Evolutionary conservation across 257 asterid species (phyloP), one percentile per base, ranked within the genome.

Genomic region (Dorcoceras hygrometricum): DNA sequence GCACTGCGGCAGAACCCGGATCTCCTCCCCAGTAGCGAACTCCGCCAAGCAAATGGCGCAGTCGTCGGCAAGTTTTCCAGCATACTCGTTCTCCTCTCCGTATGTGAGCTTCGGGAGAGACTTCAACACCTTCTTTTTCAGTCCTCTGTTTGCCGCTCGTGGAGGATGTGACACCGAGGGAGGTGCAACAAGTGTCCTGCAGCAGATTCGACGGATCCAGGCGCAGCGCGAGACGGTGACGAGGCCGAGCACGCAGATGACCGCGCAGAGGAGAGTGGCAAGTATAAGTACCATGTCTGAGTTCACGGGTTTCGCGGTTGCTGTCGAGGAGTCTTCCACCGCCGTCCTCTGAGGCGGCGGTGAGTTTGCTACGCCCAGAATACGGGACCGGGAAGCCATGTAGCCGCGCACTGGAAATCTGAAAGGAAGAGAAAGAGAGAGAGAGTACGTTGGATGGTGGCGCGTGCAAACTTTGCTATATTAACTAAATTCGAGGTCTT

Each of bases 1-100:
- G 50, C 88, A 83, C 78, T 73, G 83, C 61, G 88, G 88, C 78
- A 83, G 71, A 66, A 83, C 77, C 10, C 88, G 80, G 70, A 83
- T 69, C 63, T 83, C 88, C 27, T 83, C 88, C 0, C 88, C 88
- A 55, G 78, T 59, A 24, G 75, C 78, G 74, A 80, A 83, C 55
- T 83, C 85, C 69, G 85, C 56, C 65, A 82, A 76, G 75, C 88
- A 82, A 73, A 82, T 82, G 62, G 85, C 81, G 75, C 88, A 82
- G 46, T 82, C 85, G 64, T 82, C 85, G 64, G 79, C 59, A 57
- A 75, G 74, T 57, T 73, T 77, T 48, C 54, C 85, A 0, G 67
- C 43, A 27, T 58, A 70, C 3, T 70, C 79, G 54, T 56, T 59
- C 34, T 50, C 73, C 11, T 80, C 75, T 43, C 77, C 79, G 79